These are phyloP conservation scores for Umbellularia californica DNA, from an alignment of 164 flowering plant genomes.

Conservation along the genomic window DNA sequence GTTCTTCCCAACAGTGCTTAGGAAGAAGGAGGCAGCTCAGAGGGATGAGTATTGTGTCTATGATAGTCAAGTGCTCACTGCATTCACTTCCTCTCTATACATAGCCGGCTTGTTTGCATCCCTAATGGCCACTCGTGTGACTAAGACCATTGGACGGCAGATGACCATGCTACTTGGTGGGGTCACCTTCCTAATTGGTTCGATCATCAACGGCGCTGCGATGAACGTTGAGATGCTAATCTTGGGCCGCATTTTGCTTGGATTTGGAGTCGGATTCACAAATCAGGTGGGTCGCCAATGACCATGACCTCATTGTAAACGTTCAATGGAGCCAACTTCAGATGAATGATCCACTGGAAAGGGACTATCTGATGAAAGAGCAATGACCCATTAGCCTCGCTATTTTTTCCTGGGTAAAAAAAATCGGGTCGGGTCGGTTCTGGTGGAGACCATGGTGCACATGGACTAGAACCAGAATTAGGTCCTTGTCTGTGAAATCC, in stretches of 20 bases:
- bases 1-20: slow-evolving; percentile 62
- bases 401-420: too few relatives aligned
- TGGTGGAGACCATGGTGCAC: too few relatives aligned
- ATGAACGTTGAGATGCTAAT: slow-evolving; percentile 48
- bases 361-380: too few relatives aligned
- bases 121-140: slow-evolving; percentile 42
- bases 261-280: slow-evolving; percentile 71
- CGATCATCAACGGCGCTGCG: slow-evolving; percentile 57
- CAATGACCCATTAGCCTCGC: too few relatives aligned
- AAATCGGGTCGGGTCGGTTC: too few relatives aligned
- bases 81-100: slow-evolving; percentile 69
- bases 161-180: slow-evolving; percentile 55
- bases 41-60: slow-evolving; percentile 65
- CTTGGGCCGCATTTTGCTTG: slow-evolving; percentile 61
- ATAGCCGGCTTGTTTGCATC: slow-evolving; percentile 54
- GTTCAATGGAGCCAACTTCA: too few relatives aligned
- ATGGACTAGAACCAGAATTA: too few relatives aligned
- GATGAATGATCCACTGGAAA: too few relatives aligned
- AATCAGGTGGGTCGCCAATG: slow-evolving; percentile 46
- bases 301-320: too few relatives aligned
- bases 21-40: slow-evolving; percentile 28
- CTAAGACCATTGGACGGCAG: slow-evolving; percentile 49
- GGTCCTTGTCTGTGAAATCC: too few relatives aligned
- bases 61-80: slow-evolving; percentile 51
- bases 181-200: slow-evolving; percentile 45